Conservation (phyloP, 345 rosid species). For the Gossypium thurberi region DNA sequence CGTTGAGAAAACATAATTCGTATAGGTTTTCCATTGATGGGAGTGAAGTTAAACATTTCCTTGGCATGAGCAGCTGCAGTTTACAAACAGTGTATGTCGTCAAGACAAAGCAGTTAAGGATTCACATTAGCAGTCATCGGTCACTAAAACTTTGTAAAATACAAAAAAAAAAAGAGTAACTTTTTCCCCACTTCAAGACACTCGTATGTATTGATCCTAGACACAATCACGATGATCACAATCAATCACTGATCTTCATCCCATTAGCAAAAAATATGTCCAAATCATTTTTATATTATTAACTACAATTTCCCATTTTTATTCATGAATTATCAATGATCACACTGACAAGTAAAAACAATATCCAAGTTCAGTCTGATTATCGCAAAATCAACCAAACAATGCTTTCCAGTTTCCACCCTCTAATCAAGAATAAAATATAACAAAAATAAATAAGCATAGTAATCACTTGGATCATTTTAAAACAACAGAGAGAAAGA, state of each 20-base stretch:
- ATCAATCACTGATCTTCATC: neutral
- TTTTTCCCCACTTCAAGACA: neutral
- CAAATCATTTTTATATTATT: neutral
- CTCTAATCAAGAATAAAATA: neutral
- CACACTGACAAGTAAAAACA: neutral
- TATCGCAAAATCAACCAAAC: neutral
- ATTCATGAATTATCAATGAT: neutral
- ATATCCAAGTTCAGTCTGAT: neutral
- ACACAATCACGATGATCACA: neutral
- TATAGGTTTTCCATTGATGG: constrained; percentile 50
- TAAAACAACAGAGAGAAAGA: neutral
- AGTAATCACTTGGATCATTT: no score
- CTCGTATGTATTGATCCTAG: neutral
- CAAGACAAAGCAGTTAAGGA: neutral
- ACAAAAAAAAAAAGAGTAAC: neutral
- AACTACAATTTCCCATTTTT: neutral
- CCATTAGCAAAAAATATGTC: neutral
- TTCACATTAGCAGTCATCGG: neutral
- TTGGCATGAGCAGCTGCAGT: constrained; percentile 52
- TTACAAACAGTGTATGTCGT: neutral
- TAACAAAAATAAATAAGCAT: neutral
- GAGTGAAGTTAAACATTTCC: constrained; percentile 52
- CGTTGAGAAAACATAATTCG: constrained; percentile 70
- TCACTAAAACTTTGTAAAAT: neutral
- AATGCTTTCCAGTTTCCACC: neutral